Percentiles rank a stretch among this genome's conserved stretches.
phyloP scores from a whole-genome alignment of 2,329 filamentous ascomycete genomes.

The Grosmannia serpens region DNA sequence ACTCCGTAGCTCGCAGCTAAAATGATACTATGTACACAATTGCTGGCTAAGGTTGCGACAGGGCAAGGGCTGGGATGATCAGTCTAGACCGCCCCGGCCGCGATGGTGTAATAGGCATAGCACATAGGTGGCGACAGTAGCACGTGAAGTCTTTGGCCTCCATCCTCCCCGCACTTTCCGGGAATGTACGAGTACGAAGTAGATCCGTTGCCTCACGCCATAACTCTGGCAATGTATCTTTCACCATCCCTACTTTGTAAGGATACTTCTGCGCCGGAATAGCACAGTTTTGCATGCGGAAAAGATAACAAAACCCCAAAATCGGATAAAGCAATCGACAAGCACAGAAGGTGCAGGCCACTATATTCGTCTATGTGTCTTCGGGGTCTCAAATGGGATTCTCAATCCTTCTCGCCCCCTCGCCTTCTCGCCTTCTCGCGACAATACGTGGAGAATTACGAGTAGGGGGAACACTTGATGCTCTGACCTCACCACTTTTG shows the following conservation, averaged over 20 bases:
- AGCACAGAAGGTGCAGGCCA: too few species aligned
- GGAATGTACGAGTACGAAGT: neutral
- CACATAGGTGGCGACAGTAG: neutral
- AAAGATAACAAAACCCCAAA: too few species aligned
- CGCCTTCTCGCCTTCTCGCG: conserved; percentile 1
- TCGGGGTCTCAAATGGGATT: neutral
- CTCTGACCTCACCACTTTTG: neutral
- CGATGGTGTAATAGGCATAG: neutral
- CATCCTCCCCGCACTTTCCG: neutral
- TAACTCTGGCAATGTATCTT: neutral
- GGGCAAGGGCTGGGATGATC: neutral
- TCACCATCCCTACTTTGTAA: too few species aligned
- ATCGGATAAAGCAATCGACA: too few species aligned
- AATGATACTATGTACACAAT: neutral
- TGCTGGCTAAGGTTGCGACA: neutral
- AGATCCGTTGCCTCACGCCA: neutral
- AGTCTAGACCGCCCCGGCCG: neutral
- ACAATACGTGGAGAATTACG: neutral
- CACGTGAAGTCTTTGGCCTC: neutral
- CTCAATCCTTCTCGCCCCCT: neutral
- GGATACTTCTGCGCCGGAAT: too few species aligned
- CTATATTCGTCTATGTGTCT: neutral
- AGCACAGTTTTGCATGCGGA: too few species aligned
- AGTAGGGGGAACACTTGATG: neutral
- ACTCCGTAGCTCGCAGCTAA: neutral